phyloP scores from a whole-genome alignment of 2,329 filamentous ascomycete genomes.

The Beauveria bassiana region DNA sequence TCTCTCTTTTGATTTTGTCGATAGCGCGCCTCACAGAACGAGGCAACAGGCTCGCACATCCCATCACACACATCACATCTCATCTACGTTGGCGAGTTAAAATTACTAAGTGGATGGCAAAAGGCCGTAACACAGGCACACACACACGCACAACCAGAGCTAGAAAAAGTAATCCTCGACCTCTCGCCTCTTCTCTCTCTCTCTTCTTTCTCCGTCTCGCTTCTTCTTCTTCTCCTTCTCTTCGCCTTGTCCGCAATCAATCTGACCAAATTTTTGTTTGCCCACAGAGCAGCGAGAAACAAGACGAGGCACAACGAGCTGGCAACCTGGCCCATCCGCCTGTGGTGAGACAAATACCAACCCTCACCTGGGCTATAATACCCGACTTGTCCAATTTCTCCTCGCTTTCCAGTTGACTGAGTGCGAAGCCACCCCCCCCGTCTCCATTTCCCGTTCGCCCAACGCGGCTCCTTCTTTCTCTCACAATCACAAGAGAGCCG shows the following conservation, averaged over 20 bases:
- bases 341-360: conserved; percentile 4
- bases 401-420: not conserved
- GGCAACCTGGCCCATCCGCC: not conserved
- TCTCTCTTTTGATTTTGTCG: no score
- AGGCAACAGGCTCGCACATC: not conserved
- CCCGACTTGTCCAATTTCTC: conserved; percentile 1
- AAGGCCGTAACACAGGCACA: conserved; percentile 1
- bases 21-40: no score
- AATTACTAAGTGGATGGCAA: not conserved
- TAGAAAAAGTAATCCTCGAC: not conserved
- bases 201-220: not conserved
- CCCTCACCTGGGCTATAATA: not conserved
- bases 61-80: not conserved
- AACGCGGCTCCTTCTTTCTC: not conserved
- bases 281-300: not conserved
- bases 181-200: not conserved
- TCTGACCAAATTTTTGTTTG: not conserved
- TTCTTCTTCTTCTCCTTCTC: not conserved
- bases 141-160: not conserved
- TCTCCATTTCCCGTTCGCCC: not conserved
- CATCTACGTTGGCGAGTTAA: not conserved
- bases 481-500: not conserved
- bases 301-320: not conserved
- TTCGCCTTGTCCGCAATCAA: not conserved
- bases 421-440: not conserved